Percentiles rank a stretch among this genome's conserved stretches.
Conservation (phyloP, 257 asterid genomes). For the Scutellaria minor region DNA sequence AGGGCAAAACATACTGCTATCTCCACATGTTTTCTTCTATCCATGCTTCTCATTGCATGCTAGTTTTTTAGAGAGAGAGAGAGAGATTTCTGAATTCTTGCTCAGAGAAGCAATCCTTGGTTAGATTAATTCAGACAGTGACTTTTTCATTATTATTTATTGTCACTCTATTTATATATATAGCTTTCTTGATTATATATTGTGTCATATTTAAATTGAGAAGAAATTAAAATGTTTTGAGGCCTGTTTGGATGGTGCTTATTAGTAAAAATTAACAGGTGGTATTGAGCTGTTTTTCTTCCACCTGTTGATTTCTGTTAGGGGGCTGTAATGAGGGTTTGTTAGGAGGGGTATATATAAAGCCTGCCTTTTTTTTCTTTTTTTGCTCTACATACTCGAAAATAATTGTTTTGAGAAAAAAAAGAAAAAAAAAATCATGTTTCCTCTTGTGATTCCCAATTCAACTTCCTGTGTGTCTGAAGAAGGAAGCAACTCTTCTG, state of each 20-base stretch:
- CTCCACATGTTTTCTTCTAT: background rate
- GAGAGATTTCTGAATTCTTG: conserved; percentile 38
- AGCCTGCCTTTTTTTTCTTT: background rate
- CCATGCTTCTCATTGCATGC: conserved; percentile 34
- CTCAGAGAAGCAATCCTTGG: conserved; percentile 46
- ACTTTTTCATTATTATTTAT: conserved; percentile 36
- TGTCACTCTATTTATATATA: conserved; percentile 29
- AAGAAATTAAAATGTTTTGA: conserved; percentile 4
- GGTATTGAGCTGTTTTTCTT: conserved; percentile 42
- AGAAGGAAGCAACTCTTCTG: conserved; percentile 56
- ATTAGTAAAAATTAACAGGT: conserved; percentile 41
- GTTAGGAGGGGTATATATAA: conserved; percentile 35
- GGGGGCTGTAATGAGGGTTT: conserved; percentile 55
- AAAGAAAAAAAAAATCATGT: conserved; percentile 41
- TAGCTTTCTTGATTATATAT: too few species aligned
- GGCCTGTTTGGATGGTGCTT: conserved; percentile 39
- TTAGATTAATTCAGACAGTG: conserved; percentile 39
- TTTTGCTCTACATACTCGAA: conserved; percentile 7
- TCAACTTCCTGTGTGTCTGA: conserved; percentile 54
- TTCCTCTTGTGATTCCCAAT: conserved; percentile 50
- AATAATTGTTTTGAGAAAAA: background rate
- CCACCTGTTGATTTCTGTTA: conserved; percentile 48
- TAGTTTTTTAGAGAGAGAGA: conserved; percentile 28
- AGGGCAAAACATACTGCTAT: background rate
- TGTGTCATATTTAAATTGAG: background rate